These are phyloP conservation scores for Colletotrichum kahawae DNA, from an alignment of 2,329 filamentous ascomycete species.

Conservation along the genomic window DNA sequence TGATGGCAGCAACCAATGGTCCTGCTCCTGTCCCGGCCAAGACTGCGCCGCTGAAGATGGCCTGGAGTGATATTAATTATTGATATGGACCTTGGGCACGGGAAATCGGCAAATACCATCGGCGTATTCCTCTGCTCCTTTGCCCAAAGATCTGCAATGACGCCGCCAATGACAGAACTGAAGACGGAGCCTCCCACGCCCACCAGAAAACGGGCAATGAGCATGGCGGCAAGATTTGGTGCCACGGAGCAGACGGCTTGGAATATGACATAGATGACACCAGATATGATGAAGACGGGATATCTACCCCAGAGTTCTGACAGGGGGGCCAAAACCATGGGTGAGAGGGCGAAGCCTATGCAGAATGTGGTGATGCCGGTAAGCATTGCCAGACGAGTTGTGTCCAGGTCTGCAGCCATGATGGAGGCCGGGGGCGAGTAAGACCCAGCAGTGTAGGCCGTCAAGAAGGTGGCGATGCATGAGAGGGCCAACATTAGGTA, in stretches of 20 bases:
- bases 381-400: slow-evolving; percentile 70
- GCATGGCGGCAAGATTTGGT: slow-evolving; percentile 71
- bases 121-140: slow-evolving; percentile 82
- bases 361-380: slow-evolving; percentile 85
- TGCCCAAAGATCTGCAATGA: slow-evolving; percentile 85
- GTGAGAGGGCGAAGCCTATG: slow-evolving; percentile 78
- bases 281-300: slow-evolving; percentile 79
- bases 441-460: slow-evolving; percentile 81
- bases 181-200: slow-evolving; percentile 81
- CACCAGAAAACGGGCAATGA: slow-evolving; percentile 76
- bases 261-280: slow-evolving; percentile 72
- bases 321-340: slow-evolving; percentile 88
- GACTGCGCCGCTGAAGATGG: slow-evolving; percentile 80
- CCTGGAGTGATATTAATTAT: slow-evolving; percentile 30
- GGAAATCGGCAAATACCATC: slow-evolving; percentile 55
- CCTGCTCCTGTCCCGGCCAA: slow-evolving; percentile 82
- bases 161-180: slow-evolving; percentile 90
- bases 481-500: slow-evolving; percentile 73
- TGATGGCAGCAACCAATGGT: slow-evolving; percentile 72
- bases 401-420: slow-evolving; percentile 69
- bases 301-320: slow-evolving; percentile 88
- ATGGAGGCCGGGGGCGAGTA: slow-evolving; percentile 74
- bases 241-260: slow-evolving; percentile 78
- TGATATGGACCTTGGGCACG: neutral
- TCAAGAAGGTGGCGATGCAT: slow-evolving; percentile 76